Evolutionary conservation across 805 yeast genomes (phyloP), one percentile per base, ranked within the genome.

Genomic region (Ogataea kodamae): DNA sequence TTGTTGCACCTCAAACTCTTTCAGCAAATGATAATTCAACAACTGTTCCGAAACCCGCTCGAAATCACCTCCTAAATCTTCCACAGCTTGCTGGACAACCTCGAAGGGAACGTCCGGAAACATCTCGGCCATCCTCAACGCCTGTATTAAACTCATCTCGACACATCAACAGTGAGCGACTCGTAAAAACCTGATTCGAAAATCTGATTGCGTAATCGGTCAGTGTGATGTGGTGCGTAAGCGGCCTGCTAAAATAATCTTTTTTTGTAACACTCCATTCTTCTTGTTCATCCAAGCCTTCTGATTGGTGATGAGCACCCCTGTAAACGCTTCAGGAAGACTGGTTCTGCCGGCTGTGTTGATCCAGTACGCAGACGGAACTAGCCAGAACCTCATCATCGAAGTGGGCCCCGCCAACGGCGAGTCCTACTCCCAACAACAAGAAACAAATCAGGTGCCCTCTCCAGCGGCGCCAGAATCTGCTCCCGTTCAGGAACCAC

Each of bases 101-200:
- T 44, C 52, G 4, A 50, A 24, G 2, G 63, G 59, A 3, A 61
- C 40, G 10, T 64, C 50, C 0, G 81, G 80, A 39, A 76, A 74
- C 54, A 76, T 64, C 9, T 63, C 67, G 5, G 55, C 54, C 11
- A 53, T 25, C n/a, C 18, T 8, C 6, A 48, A 20, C 1, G 51
- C 39, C 3, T 30, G 34, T 3, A 21, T 27, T 7, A 33, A 13
- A 12, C 18, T 21, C 20, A 15, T 20, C 24, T 5, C 17, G 9
- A 18, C 18, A 25, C 10, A 12, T n/a, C n/a, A n/a, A n/a, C n/a
- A n/a, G n/a, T n/a, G n/a, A n/a, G n/a, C n/a, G n/a, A n/a, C n/a
- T n/a, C n/a, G n/a, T n/a, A n/a, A n/a, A n/a, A n/a, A n/a, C n/a
- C n/a, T n/a, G n/a, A n/a, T n/a, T n/a, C n/a, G n/a, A n/a, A n/a